These are phyloP conservation scores for Teunomyces aglyptinius DNA, from an alignment of 805 yeast species.

Conservation along the genomic window DNA sequence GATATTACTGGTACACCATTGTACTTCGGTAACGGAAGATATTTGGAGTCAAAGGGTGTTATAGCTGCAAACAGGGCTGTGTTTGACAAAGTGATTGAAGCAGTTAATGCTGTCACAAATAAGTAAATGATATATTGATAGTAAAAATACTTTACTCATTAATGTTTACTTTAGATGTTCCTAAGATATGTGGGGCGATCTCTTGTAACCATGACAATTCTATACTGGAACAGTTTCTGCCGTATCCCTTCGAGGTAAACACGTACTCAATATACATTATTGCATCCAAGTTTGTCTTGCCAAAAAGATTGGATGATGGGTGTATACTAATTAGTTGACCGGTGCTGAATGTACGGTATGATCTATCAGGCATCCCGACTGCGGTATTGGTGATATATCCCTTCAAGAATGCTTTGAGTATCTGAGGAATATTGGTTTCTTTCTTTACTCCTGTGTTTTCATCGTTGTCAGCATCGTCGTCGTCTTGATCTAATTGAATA, in stretches of 20 bases:
- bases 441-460: constrained; percentile 22
- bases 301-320: constrained; percentile 87
- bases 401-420: constrained; percentile 74
- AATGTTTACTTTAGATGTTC: constrained; percentile 35
- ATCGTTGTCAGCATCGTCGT: constrained; percentile 17
- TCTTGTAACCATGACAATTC: constrained; percentile 86
- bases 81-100: constrained; percentile 48
- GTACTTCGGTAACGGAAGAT: constrained; percentile 85
- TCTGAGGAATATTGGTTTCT: constrained; percentile 49
- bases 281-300: constrained; percentile 69
- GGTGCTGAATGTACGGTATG: constrained; percentile 78
- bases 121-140: not conserved
- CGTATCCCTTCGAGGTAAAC: constrained; percentile 89
- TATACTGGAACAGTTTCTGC: constrained; percentile 80
- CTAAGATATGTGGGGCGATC: constrained; percentile 64
- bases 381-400: constrained; percentile 92
- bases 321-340: constrained; percentile 87
- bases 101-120: constrained; percentile 37
- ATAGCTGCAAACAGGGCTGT: constrained; percentile 67
- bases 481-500: constrained; percentile 23
- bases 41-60: constrained; percentile 83
- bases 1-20: constrained; percentile 75
- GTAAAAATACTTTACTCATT: constrained; percentile 15
- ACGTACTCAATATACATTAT: constrained; percentile 95
- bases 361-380: constrained; percentile 90